These are phyloP conservation scores for Dendrothele bispora DNA, from an alignment of 768 basidiomycete genomes.

Conservation along the genomic window DNA sequence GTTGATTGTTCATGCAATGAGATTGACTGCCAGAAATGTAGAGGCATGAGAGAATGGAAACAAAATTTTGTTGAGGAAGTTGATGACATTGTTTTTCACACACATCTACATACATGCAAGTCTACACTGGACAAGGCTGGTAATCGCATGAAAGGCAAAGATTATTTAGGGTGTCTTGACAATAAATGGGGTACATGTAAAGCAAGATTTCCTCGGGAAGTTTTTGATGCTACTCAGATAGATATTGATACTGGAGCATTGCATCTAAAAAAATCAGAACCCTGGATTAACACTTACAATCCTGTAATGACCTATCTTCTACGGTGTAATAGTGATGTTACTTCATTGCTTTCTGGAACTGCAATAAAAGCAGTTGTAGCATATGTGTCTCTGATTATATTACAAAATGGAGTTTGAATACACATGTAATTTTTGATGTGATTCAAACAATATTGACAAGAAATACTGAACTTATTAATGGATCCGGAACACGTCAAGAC, in stretches of 20 bases:
- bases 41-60: slow-evolving; percentile 11
- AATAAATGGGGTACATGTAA: slow-evolving; percentile 30
- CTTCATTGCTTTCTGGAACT: too few species aligned
- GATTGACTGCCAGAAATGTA: slow-evolving; percentile 21
- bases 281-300: slow-evolving; percentile 35
- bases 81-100: slow-evolving; percentile 26
- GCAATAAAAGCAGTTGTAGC: too few species aligned
- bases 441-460: too few species aligned
- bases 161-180: slow-evolving; percentile 22
- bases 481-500: too few species aligned
- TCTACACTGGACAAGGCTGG: slow-evolving; percentile 13
- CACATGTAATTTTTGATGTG: too few species aligned
- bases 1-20: background rate
- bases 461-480: too few species aligned
- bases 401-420: too few species aligned
- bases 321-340: too few species aligned
- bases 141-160: slow-evolving; percentile 2
- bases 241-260: slow-evolving; percentile 27
- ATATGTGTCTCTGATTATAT: too few species aligned
- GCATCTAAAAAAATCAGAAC: slow-evolving; percentile 31
- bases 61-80: slow-evolving; percentile 14
- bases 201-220: slow-evolving; percentile 33
- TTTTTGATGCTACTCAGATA: slow-evolving; percentile 18
- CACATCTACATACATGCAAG: slow-evolving; percentile 30
- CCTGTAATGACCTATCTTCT: slow-evolving; percentile 30